phyloP scores from a whole-genome alignment of 1,284 basidiomycete species.

The Trichosporon faecale region DNA sequence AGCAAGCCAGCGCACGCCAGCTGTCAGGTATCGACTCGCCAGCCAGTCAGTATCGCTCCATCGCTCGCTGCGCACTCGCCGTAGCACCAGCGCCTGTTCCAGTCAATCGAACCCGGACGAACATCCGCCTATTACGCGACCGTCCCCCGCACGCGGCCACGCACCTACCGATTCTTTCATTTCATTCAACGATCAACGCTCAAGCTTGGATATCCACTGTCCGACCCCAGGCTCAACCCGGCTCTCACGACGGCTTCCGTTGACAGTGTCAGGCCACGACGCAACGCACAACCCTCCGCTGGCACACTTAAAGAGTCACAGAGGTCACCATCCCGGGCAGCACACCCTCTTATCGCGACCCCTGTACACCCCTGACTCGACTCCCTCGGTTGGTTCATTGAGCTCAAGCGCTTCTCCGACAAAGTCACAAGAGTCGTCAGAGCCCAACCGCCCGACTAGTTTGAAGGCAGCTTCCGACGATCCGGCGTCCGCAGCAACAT shows the following conservation, averaged over 20 bases:
- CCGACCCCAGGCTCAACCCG: neutral
- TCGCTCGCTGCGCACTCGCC: neutral
- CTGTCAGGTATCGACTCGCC: neutral
- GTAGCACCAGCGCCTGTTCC: neutral
- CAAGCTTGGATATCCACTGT: neutral
- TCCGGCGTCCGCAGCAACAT: slow-evolving; percentile 4
- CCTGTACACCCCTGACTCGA: slow-evolving; percentile 1
- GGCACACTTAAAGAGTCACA: neutral
- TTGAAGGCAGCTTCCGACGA: neutral
- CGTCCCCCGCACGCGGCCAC: neutral
- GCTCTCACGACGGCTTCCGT: neutral
- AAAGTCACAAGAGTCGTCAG: neutral
- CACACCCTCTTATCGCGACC: neutral
- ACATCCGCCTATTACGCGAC: neutral
- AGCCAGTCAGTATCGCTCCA: neutral
- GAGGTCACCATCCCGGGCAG: neutral
- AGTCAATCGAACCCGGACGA: neutral
- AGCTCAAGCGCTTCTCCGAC: slow-evolving; percentile 6
- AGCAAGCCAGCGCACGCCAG: neutral
- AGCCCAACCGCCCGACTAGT: neutral
- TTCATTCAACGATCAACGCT: slow-evolving; percentile 1
- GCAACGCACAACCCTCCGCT: neutral
- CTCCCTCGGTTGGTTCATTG: slow-evolving; percentile 2
- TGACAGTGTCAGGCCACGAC: neutral
- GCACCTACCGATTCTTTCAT: neutral